Conservation (phyloP, 2,329 filamentous ascomycete species). For the Zymoseptoria brevis region DNA sequence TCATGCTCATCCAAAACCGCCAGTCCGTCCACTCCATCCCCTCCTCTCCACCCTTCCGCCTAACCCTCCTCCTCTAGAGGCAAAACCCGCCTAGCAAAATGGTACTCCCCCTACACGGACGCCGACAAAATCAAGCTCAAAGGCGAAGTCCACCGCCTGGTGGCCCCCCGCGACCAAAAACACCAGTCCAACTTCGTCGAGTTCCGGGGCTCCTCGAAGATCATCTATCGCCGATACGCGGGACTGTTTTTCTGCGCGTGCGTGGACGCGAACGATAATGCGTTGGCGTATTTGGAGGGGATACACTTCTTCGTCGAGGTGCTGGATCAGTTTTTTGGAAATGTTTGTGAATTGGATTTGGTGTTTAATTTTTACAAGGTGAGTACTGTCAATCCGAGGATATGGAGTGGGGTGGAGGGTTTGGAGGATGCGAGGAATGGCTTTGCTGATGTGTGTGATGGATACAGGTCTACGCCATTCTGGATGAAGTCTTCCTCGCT, state of each 20-base stretch:
- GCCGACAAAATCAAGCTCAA: conserved; percentile 99
- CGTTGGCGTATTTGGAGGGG: conserved; percentile 90
- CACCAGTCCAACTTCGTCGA: conserved; percentile 99
- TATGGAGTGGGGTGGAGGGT: too few relatives aligned
- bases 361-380: conserved; percentile 66
- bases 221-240: conserved; percentile 94
- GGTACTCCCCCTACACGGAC: conserved; percentile 97
- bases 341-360: conserved; percentile 95
- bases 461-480: conserved; percentile 73
- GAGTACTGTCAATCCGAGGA: too few relatives aligned
- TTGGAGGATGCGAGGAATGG: too few relatives aligned
- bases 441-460: too few relatives aligned
- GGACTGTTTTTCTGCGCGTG: conserved; percentile 99
- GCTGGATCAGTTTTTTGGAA: conserved; percentile 95
- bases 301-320: conserved; percentile 99
- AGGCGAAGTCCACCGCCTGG: conserved; percentile 97
- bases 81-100: conserved; percentile 96
- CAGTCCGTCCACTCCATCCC: conserved; percentile 48
- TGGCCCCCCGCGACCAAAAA: conserved; percentile 95
- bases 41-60: not conserved
- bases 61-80: conserved; percentile 52
- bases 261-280: conserved; percentile 98
- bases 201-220: conserved; percentile 76
- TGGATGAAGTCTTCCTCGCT: conserved; percentile 95
- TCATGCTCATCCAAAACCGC: conserved; percentile 83